A percentile compares a stretch with the other conserved stretches of the same genome.
phyloP scores from a whole-genome alignment of 306 rosid species.

The Lathyrus oleraceus region DNA sequence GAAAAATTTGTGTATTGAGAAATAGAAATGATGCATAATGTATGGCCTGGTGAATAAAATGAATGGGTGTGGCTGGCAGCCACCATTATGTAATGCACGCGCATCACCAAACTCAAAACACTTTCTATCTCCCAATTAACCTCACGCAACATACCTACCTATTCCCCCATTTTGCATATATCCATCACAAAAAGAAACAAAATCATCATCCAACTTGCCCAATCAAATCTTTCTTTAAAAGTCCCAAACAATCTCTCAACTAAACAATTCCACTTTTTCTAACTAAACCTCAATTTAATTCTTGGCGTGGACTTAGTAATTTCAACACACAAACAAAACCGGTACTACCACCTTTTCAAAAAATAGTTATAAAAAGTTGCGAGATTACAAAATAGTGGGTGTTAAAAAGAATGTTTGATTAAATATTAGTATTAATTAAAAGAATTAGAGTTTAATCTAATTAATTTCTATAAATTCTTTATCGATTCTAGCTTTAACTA shows the following conservation, averaged over 20 bases:
- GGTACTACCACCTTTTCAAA: background rate
- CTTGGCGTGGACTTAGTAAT: slow-evolving; percentile 34
- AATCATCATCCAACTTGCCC: slow-evolving; percentile 59
- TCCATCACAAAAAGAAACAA: slow-evolving; percentile 15
- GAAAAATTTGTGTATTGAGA: slow-evolving; percentile 49
- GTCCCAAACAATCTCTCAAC: slow-evolving; percentile 39
- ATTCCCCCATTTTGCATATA: slow-evolving; percentile 19
- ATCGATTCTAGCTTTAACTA: no score
- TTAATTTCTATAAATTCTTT: no score
- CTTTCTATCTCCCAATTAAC: slow-evolving; percentile 49
- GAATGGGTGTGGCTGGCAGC: slow-evolving; percentile 77
- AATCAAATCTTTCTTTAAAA: slow-evolving; percentile 60
- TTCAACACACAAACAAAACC: slow-evolving; percentile 36
- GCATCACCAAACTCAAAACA: slow-evolving; percentile 81
- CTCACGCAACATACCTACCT: background rate
- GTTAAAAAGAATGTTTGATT: no score
- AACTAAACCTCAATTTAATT: slow-evolving; percentile 29
- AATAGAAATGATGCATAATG: slow-evolving; percentile 66
- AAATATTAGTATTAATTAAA: no score
- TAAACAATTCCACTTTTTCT: slow-evolving; percentile 23
- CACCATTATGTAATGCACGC: slow-evolving; percentile 75
- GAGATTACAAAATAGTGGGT: no score
- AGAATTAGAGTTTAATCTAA: no score
- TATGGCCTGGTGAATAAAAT: slow-evolving; percentile 78
- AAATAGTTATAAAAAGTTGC: no score